Base-by-base conservation (phyloP, 345 rosid genomes). In the Corchorus capsularis region DNA sequence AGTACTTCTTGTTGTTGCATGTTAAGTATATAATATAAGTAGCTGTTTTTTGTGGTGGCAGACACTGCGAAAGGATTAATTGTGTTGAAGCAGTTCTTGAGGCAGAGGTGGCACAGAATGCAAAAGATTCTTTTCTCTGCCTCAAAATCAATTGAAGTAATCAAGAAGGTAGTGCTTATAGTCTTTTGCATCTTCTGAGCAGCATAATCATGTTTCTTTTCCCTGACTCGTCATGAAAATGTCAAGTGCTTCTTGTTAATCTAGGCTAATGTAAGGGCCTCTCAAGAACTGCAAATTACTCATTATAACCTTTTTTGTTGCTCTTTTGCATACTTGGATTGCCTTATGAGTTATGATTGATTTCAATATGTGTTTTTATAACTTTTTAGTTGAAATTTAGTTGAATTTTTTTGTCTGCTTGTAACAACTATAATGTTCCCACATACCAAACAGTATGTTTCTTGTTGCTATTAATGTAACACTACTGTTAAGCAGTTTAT, bases 1-100 rank as follows among this genome's bases (percentile, higher is more conserved):
- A 39, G 43, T 5, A 39, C 43, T 39, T 39, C 43, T 39, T 39
- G 43, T 39, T 39, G 43, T 3, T 45, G 20, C 35, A 27, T 10
- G 41, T 75, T 37, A 10, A 37, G 47, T 41, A 37, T 63, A 75
- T 53, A 53, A 14, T 64, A 22, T 70, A 43, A 64, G 35, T 45
- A 14, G 66, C 70, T 19, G 17, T 45, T 75, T 37, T 14, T 45
- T 80, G n/a, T 59, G 57, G 71, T 83, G 46, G 71, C 80, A 87
- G 95, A 78, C 69, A 80, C 55, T 75, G 72, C 77, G 4, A 87
- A 72, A 79, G 93, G 92, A 81, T 88, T 93, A 49, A 71, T 91
- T 68, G 76, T 89, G 82, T 20, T 91, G 93, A 89, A 75, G 93
- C 96, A 12, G 77, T 89, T 65, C 77, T 89, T 67, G 96, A 91